A percentile compares a stretch with the other conserved stretches of the same genome.
Conservation (phyloP, 768 basidiomycete genomes). For the Multifurca ochricompacta region DNA sequence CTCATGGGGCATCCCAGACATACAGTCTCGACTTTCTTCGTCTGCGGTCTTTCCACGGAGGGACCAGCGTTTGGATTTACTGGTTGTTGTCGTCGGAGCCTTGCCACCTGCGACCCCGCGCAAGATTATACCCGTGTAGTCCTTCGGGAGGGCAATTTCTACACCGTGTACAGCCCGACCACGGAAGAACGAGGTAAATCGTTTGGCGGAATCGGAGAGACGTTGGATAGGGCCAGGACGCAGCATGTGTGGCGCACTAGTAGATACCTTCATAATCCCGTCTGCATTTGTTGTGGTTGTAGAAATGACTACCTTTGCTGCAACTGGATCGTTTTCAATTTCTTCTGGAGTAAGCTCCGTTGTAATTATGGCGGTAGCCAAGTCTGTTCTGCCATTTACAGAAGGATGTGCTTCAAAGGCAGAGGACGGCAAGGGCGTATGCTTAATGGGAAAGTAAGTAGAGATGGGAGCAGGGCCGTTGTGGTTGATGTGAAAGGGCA, state of each 20-base stretch:
- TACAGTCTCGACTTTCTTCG: slow-evolving; percentile 22
- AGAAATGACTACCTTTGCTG: neutral
- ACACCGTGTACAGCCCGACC: slow-evolving; percentile 69
- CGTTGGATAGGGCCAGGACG: slow-evolving; percentile 3
- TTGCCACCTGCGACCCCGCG: slow-evolving; percentile 25
- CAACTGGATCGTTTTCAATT: neutral
- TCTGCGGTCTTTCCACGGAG: slow-evolving; percentile 26
- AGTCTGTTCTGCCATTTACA: neutral
- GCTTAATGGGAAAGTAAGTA: slow-evolving; percentile 58
- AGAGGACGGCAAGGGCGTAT: slow-evolving; percentile 18
- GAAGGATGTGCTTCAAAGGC: slow-evolving; percentile 2
- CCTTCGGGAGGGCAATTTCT: slow-evolving; percentile 49
- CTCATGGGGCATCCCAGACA: slow-evolving; percentile 20
- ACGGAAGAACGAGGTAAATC: slow-evolving; percentile 60
- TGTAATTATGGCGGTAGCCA: neutral
- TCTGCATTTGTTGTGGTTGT: neutral
- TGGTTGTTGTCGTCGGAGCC: slow-evolving; percentile 16
- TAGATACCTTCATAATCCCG: neutral
- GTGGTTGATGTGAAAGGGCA: slow-evolving; percentile 77
- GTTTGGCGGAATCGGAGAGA: slow-evolving; percentile 24
- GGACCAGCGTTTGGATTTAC: slow-evolving; percentile 25
- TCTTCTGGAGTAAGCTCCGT: neutral
- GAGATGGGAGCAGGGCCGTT: slow-evolving; percentile 65
- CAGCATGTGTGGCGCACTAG: neutral
- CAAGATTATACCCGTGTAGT: slow-evolving; percentile 63